Conservation (phyloP, 2,329 filamentous ascomycete species). For the Colletotrichum liriopes region DNA sequence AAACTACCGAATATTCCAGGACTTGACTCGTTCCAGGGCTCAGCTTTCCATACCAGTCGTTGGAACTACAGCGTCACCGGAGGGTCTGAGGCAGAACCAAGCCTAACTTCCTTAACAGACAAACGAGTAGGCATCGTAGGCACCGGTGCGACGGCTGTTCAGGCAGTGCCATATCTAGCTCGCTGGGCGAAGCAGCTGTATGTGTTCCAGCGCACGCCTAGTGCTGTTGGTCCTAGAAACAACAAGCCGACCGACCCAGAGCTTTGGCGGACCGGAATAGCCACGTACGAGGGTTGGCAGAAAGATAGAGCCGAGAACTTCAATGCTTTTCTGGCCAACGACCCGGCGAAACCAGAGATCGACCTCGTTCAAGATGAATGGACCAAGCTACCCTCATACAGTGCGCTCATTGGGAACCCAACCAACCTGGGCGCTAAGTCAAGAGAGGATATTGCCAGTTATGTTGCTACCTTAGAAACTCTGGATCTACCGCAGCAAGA, state of each 20-base stretch:
- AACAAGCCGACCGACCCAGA: slow-evolving; percentile 58
- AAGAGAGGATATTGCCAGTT: background rate
- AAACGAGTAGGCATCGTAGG: slow-evolving; percentile 65
- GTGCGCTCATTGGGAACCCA: slow-evolving; percentile 52
- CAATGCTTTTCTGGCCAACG: slow-evolving; percentile 57
- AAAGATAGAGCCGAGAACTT: slow-evolving; percentile 59
- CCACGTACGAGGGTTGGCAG: slow-evolving; percentile 64
- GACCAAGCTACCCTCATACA: slow-evolving; percentile 58
- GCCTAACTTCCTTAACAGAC: slow-evolving; percentile 60
- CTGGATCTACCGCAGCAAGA: slow-evolving; percentile 56
- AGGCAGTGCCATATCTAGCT: slow-evolving; percentile 55
- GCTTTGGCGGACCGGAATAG: slow-evolving; percentile 54
- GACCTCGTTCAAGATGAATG: slow-evolving; percentile 67
- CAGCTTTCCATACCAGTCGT: slow-evolving; percentile 61
- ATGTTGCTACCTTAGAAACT: background rate
- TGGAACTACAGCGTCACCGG: slow-evolving; percentile 63
- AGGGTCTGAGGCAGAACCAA: slow-evolving; percentile 56
- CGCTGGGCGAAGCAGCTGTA: slow-evolving; percentile 66
- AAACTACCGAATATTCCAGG: slow-evolving; percentile 60
- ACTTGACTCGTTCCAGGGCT: slow-evolving; percentile 57
- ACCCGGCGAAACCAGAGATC: slow-evolving; percentile 14
- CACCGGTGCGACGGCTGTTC: slow-evolving; percentile 65
- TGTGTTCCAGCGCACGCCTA: slow-evolving; percentile 70
- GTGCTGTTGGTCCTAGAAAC: slow-evolving; percentile 56
- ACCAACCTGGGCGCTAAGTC: slow-evolving; percentile 57